Percentiles rank a stretch among this genome's conserved stretches.
phyloP scores from a whole-genome alignment of 768 basidiomycete species.

The Tricholoma hemisulphureum region DNA sequence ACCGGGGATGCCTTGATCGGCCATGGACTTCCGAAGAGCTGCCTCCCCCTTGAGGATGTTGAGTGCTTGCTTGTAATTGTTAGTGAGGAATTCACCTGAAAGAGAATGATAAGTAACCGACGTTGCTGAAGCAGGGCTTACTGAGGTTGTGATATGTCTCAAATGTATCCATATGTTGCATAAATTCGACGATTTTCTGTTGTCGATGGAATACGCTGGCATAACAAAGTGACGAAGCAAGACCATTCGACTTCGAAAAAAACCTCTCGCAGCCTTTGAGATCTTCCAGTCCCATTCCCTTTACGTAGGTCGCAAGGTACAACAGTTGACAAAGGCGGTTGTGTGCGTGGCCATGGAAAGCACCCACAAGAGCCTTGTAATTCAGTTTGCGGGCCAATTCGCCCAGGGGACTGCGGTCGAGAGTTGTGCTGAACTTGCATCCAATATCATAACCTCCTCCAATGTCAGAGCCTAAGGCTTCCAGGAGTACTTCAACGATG shows the following conservation, averaged over 20 bases:
- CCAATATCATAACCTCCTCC: not conserved
- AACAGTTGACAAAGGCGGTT: no score
- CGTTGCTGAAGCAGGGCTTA: not conserved
- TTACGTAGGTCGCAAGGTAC: slow-evolving; percentile 18
- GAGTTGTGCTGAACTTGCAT: slow-evolving; percentile 4
- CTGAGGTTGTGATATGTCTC: slow-evolving; percentile 8
- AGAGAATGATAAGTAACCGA: not conserved
- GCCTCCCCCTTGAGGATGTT: not conserved
- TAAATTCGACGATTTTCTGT: slow-evolving; percentile 21
- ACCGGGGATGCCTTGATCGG: not conserved
- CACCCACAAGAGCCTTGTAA: slow-evolving; percentile 14
- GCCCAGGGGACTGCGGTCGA: slow-evolving; percentile 13
- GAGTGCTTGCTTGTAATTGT: slow-evolving; percentile 4
- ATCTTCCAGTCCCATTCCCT: no score
- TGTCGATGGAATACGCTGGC: slow-evolving; percentile 21
- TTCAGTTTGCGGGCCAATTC: slow-evolving; percentile 1
- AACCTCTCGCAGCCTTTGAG: no score
- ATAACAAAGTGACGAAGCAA: slow-evolving; percentile 18
- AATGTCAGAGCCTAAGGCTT: slow-evolving; percentile 10
- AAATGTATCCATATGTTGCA: not conserved
- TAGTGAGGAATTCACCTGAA: slow-evolving; percentile 3
- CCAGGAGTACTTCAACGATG: not conserved
- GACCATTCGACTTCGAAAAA: slow-evolving; percentile 25
- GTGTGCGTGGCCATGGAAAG: no score
- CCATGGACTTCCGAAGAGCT: not conserved